Conservation (phyloP, 148 eudicot species). For the Rhododendron williamsianum region DNA sequence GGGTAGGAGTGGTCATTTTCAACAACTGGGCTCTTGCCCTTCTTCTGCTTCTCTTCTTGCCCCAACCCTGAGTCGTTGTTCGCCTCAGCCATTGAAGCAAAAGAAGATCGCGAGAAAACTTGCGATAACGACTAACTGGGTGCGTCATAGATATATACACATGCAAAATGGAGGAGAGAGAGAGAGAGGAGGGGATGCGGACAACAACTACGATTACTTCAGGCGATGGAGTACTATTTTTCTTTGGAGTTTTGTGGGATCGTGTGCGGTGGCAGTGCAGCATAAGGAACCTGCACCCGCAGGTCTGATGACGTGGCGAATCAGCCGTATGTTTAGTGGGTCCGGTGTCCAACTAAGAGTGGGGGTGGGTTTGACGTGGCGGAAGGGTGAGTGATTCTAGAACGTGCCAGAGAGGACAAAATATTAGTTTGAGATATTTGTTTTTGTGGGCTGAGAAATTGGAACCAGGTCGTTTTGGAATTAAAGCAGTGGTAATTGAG, state of each 20-base stretch:
- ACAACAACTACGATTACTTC: not conserved
- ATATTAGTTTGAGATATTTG: not conserved
- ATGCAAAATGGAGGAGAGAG: not conserved
- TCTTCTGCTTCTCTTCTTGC: not conserved
- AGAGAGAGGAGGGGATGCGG: not conserved
- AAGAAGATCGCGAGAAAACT: not conserved
- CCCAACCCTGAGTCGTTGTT: not conserved
- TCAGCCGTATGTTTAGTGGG: not conserved
- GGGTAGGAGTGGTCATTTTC: not conserved
- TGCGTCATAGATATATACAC: too few relatives aligned
- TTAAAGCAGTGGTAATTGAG: not conserved
- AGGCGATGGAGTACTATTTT: not conserved
- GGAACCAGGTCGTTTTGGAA: too few relatives aligned
- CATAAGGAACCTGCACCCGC: not conserved
- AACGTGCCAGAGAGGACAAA: not conserved
- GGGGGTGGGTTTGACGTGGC: not conserved
- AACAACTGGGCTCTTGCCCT: not conserved
- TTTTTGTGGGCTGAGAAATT: too few relatives aligned
- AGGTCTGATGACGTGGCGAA: not conserved
- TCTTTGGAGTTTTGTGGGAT: slow-evolving; percentile 7
- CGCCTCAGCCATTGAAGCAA: not conserved
- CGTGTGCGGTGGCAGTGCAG: slow-evolving; percentile 1
- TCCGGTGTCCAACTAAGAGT: not conserved
- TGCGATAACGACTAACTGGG: not conserved
- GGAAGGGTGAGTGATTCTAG: not conserved